Evolutionary conservation across 176 grass and related monocot genomes (phyloP), one percentile per base, ranked within the genome.

Genomic region (Canna indica): DNA sequence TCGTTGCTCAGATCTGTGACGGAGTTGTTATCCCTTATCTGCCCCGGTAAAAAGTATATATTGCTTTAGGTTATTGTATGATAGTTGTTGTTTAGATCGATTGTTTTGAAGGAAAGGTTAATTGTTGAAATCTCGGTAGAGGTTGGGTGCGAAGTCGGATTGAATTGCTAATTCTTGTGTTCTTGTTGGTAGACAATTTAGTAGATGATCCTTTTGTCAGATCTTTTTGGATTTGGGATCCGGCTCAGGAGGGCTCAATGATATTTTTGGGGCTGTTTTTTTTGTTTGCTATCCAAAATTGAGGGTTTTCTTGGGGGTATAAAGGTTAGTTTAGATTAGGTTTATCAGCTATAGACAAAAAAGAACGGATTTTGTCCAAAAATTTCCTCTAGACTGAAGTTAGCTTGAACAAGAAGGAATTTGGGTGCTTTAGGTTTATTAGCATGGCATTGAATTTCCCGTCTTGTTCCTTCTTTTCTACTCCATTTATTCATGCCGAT

Each of bases 251-350:
- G 20, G 63, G 63, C 34, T 66, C 18, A 25, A 66, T 24, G 35
- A 66, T 3, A 16, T 14, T 66, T 66, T 66, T 36, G 63, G 63
- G 63, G 33, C 20, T 24, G 34, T 6, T 66, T 39, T 66, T 39
- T 66, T 38, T 66, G 17, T 66, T 66, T 66, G 63, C 63, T 39
- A 38, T 66, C 63, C 63, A 39, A 66, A 66, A 66, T 66, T 38
- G 20, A 66, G 63, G 63, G 63, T 66, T 66, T 66, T 66, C 63
- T 66, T 66, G 33, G 63, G 31, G 2, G 20, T 36, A 17, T 66
- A 22, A 39, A 39, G 8, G 13, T 36, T 66, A 38, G 59, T 5
- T 38, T 66, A 41, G 63, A 7, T 66, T 25, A 38, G 63, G 35
- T 39, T 66, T 41, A 25, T 36, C 35, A 39, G 18, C 20, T 39